phyloP scores from a whole-genome alignment of 805 yeast genomes.

The Deakozyma indianensis region DNA sequence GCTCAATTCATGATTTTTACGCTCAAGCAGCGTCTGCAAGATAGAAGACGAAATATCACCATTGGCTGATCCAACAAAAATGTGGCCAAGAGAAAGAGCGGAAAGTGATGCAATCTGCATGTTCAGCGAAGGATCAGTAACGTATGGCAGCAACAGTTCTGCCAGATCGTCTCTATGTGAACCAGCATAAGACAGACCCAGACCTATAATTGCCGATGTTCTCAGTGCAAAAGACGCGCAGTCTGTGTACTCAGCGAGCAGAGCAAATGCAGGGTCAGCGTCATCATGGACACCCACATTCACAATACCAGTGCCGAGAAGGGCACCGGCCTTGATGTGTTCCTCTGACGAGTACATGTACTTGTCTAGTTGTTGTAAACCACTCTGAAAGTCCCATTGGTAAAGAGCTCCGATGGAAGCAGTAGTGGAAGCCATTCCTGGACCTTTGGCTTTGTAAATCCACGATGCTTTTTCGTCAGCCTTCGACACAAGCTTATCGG shows the following conservation, averaged over 20 bases:
- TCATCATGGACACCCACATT: constrained; percentile 92
- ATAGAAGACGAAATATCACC: constrained; percentile 91
- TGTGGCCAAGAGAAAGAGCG: constrained; percentile 84
- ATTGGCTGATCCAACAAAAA: constrained; percentile 89
- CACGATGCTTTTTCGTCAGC: constrained; percentile 64
- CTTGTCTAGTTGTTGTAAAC: constrained; percentile 79
- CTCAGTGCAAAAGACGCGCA: constrained; percentile 50
- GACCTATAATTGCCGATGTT: constrained; percentile 74
- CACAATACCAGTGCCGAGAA: constrained; percentile 86
- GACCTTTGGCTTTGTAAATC: constrained; percentile 85
- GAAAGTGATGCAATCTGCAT: constrained; percentile 76
- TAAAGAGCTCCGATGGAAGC: constrained; percentile 83
- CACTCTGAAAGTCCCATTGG: constrained; percentile 85
- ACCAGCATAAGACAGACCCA: constrained; percentile 92
- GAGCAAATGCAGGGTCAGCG: constrained; percentile 78
- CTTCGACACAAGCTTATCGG: constrained; percentile 57
- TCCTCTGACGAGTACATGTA: constrained; percentile 74
- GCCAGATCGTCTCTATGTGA: constrained; percentile 75
- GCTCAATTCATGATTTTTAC: constrained; percentile 61
- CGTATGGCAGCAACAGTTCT: constrained; percentile 63
- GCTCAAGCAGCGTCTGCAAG: constrained; percentile 77
- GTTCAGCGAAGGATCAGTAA: constrained; percentile 59
- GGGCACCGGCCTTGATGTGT: constrained; percentile 90
- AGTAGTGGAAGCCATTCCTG: constrained; percentile 82
- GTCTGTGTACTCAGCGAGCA: constrained; percentile 65